A percentile compares a stretch with the other conserved stretches of the same genome.
Conservation (phyloP, 225 moss, liverwort and hornwort genomes). For the Neckera pumila region DNA sequence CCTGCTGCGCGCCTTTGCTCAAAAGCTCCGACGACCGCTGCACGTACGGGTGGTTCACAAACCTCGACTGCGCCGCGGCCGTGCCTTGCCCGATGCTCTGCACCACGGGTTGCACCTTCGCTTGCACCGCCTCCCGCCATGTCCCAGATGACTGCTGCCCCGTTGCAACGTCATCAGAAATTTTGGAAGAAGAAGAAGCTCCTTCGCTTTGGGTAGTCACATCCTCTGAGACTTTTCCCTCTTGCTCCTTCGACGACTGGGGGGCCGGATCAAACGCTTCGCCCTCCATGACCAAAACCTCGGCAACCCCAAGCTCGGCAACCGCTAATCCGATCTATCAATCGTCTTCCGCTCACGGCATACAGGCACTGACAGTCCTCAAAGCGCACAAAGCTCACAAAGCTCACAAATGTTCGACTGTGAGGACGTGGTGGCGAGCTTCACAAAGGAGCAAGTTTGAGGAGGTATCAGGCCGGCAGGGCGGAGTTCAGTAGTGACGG, state of each 20-base stretch:
- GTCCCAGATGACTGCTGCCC: not conserved
- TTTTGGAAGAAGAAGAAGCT: not conserved
- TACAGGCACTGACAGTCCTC: not conserved
- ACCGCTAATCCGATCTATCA: not conserved
- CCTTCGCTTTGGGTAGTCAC: not conserved
- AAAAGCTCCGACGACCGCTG: conserved; percentile 18
- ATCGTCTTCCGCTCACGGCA: not conserved
- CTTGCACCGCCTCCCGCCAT: conserved; percentile 34
- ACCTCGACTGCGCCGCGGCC: conserved; percentile 26
- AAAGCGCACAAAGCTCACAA: not conserved
- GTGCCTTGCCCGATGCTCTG: conserved; percentile 19
- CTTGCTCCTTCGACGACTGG: conserved; percentile 21
- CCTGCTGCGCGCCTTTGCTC: conserved; percentile 20
- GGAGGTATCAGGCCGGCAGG: not conserved
- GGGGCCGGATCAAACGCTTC: conserved; percentile 41
- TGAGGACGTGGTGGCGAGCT: not conserved
- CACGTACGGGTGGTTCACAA: conserved; percentile 36
- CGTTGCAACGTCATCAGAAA: not conserved
- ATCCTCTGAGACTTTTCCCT: conserved; percentile 32
- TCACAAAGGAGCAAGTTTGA: not conserved
- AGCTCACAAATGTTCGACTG: not conserved
- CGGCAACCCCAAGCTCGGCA: not conserved
- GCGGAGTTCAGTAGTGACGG: not conserved
- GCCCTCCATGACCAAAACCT: conserved; percentile 21
- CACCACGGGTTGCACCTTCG: conserved; percentile 27